A percentile compares a stretch with the other conserved stretches of the same genome.
These are phyloP conservation scores for Cercophora sp. DNA, from an alignment of 495 filamentous ascomycete species.

Conservation along the genomic window DNA sequence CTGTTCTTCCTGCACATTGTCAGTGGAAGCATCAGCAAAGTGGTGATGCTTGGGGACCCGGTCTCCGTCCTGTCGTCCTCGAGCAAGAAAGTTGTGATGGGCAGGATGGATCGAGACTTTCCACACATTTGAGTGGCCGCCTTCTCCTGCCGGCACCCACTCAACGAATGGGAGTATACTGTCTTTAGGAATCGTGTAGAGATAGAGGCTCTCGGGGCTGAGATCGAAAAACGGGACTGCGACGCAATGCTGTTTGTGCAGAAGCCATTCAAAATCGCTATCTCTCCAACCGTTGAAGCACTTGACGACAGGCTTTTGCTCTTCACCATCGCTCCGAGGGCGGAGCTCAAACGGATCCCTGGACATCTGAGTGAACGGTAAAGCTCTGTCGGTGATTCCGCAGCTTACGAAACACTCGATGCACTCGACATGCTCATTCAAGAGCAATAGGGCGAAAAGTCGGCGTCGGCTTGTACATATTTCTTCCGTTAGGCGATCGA, in stretches of 20 bases:
- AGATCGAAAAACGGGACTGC: background rate
- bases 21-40: background rate
- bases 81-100: background rate
- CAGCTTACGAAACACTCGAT: background rate
- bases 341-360: too few relatives aligned
- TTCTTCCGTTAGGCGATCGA: conserved; percentile 27
- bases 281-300: background rate
- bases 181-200: background rate
- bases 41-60: background rate
- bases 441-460: background rate
- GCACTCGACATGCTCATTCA: background rate
- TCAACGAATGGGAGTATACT: background rate
- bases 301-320: background rate
- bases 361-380: background rate
- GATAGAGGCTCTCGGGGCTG: background rate
- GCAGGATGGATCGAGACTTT: conserved; percentile 3
- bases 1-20: background rate
- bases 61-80: background rate
- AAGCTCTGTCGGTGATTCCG: background rate
- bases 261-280: background rate
- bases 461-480: conserved; percentile 29
- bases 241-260: background rate
- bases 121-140: background rate
- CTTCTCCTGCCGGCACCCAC: background rate
- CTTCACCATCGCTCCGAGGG: too few relatives aligned